A percentile compares a stretch with the other conserved stretches of the same genome.
Evolutionary conservation across 208 protist species (phyloP).

Genomic region (Phytomonas serpens): DNA sequence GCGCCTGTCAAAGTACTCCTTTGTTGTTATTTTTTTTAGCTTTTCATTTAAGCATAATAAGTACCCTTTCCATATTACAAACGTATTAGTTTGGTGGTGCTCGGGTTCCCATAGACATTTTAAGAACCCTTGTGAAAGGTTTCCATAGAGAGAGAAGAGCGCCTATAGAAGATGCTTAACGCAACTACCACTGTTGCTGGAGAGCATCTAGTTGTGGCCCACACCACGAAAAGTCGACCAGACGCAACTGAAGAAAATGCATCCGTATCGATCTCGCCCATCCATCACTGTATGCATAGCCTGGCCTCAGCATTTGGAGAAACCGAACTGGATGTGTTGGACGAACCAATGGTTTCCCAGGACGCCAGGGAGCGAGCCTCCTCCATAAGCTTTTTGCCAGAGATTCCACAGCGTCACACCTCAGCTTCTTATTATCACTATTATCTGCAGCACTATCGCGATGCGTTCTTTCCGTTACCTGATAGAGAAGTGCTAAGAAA

Average conservation of each 20-base stretch:
- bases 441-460: neutral
- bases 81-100: neutral
- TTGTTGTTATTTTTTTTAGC: constrained; percentile 9
- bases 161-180: neutral
- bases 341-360: neutral
- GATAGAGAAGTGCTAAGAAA: neutral
- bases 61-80: neutral
- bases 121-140: neutral
- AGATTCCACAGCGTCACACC: neutral
- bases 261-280: neutral
- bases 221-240: neutral
- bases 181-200: neutral
- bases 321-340: neutral
- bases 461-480: neutral
- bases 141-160: neutral
- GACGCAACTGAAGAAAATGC: neutral
- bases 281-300: neutral
- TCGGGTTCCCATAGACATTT: neutral
- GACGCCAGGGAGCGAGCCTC: neutral
- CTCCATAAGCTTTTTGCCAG: neutral
- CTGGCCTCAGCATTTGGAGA: neutral
- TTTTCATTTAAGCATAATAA: neutral
- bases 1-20: neutral
- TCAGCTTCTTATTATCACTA: neutral
- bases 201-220: neutral